Evolutionary conservation across 1,284 basidiomycete species (phyloP).

Genomic region (Sporisorium graminicola): DNA sequence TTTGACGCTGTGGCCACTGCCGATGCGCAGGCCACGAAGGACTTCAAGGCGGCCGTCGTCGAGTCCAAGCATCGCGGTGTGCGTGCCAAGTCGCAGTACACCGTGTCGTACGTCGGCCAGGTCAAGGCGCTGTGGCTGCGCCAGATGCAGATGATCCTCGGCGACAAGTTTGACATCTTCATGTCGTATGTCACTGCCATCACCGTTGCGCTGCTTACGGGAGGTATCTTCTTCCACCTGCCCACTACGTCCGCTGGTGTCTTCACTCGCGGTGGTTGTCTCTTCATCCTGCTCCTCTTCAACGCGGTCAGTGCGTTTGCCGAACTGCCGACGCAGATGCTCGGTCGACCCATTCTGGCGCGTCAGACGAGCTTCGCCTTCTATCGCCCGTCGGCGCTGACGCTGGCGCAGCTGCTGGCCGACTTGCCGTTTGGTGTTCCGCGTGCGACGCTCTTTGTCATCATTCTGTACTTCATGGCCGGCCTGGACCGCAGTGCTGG

Average conservation of each 20-base stretch:
- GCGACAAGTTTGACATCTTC: conserved; percentile 84
- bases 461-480: conserved; percentile 69
- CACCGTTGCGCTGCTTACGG: conserved; percentile 80
- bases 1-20: conserved; percentile 79
- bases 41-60: conserved; percentile 80
- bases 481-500: conserved; percentile 45
- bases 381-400: conserved; percentile 64
- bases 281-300: conserved; percentile 75
- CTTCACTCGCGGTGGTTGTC: conserved; percentile 83
- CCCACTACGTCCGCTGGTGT: conserved; percentile 73
- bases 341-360: conserved; percentile 55
- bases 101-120: conserved; percentile 75
- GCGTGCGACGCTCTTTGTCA: conserved; percentile 70
- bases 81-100: conserved; percentile 86
- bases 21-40: conserved; percentile 75
- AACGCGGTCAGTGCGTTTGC: conserved; percentile 71
- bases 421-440: conserved; percentile 71
- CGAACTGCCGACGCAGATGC: conserved; percentile 59
- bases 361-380: conserved; percentile 62
- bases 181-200: conserved; percentile 68
- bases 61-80: conserved; percentile 87
- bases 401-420: conserved; percentile 58
- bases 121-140: conserved; percentile 77
- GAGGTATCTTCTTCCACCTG: conserved; percentile 81
- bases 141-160: conserved; percentile 82